Evolutionary conservation across 352 stramenopile genomes (phyloP).

Genomic region (Ophiocytium majus): DNA sequence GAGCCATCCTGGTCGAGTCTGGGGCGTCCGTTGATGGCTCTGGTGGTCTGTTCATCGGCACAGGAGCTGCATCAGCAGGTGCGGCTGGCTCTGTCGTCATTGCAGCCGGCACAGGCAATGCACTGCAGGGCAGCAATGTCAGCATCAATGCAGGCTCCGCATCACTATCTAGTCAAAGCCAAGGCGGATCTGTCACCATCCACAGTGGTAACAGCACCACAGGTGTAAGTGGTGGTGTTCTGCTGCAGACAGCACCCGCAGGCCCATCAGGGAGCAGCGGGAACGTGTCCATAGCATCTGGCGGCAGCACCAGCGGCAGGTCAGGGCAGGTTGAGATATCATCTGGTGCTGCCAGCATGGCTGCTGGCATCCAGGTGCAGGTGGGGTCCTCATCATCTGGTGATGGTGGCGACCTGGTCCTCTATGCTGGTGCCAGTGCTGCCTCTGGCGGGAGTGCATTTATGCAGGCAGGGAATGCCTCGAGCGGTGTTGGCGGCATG

Average conservation of each 20-base stretch:
- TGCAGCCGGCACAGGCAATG: slow-evolving; percentile 28
- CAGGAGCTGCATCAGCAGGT: slow-evolving; percentile 28
- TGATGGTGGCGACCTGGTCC: background rate
- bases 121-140: slow-evolving; percentile 30
- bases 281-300: slow-evolving; percentile 30
- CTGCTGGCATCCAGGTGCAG: background rate
- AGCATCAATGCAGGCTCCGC: slow-evolving; percentile 36
- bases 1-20: background rate
- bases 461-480: background rate
- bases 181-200: slow-evolving; percentile 33
- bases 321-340: slow-evolving; percentile 24
- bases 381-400: background rate
- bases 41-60: slow-evolving; percentile 26
- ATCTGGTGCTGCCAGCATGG: slow-evolving; percentile 17
- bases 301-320: slow-evolving; percentile 5
- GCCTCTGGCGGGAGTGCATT: background rate
- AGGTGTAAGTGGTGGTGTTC: slow-evolving; percentile 31
- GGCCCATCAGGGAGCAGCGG: slow-evolving; percentile 34
- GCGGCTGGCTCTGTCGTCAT: slow-evolving; percentile 33
- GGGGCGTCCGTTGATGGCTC: background rate
- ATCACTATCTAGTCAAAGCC: slow-evolving; percentile 15
- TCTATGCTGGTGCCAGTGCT: background rate
- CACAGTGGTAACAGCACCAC: slow-evolving; percentile 27
- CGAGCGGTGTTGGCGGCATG: background rate
- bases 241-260: slow-evolving; percentile 14